A percentile compares a stretch with the other conserved stretches of the same genome.
These are phyloP conservation scores for Nicotiana tomentosiformis DNA, from an alignment of 257 asterid species.

Conservation along the genomic window DNA sequence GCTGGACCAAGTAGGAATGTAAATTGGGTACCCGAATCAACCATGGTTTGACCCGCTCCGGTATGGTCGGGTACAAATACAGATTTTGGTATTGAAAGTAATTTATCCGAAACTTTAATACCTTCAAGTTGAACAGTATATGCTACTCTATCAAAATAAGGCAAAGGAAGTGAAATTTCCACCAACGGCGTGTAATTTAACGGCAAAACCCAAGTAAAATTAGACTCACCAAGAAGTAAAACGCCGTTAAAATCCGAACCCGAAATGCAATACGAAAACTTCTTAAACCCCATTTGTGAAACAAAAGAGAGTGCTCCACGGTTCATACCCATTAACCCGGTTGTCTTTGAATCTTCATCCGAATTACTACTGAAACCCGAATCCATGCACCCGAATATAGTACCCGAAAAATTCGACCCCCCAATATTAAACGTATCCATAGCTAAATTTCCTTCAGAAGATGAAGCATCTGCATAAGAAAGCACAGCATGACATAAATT, in stretches of 20 bases:
- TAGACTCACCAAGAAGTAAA: conserved; percentile 58
- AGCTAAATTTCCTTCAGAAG: conserved; percentile 76
- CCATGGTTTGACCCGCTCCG: conserved; percentile 98
- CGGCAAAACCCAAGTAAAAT: conserved; percentile 52
- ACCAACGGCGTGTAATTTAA: conserved; percentile 69
- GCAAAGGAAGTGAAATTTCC: conserved; percentile 69
- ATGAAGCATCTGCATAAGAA: conserved; percentile 72
- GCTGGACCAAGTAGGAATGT: conserved; percentile 87
- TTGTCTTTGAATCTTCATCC: conserved; percentile 65
- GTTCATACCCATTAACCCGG: conserved; percentile 95
- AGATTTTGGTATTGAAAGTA: conserved; percentile 54
- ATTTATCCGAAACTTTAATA: conserved; percentile 47
- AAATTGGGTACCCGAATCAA: conserved; percentile 93
- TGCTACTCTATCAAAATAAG: conserved; percentile 77
- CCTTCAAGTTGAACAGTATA: conserved; percentile 88
- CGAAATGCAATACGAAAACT: conserved; percentile 83
- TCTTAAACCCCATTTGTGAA: conserved; percentile 77
- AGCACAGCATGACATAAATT: conserved; percentile 77
- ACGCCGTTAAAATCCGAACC: conserved; percentile 64
- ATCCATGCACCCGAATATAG: conserved; percentile 83
- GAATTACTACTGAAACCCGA: conserved; percentile 62
- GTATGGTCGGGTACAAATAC: conserved; percentile 80
- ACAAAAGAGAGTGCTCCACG: conserved; percentile 78
- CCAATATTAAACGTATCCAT: conserved; percentile 45
- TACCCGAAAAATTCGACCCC: conserved; percentile 55